Conservation (phyloP, 2,329 filamentous ascomycete species). For the Alternaria sp. region DNA sequence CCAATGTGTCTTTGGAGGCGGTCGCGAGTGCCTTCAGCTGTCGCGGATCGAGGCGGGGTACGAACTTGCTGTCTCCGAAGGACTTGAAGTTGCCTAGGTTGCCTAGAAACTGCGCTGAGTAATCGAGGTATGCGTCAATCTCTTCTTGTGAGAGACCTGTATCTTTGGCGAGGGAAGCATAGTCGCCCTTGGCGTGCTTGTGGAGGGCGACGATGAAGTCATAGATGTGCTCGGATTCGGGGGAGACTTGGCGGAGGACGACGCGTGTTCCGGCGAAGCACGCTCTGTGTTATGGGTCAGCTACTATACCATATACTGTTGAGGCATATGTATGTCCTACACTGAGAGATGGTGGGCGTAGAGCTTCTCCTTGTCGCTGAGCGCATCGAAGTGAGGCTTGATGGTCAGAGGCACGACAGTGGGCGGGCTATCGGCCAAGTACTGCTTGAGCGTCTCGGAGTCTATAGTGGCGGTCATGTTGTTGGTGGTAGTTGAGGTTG, state of each 20-base stretch:
- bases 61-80: constrained; percentile 59
- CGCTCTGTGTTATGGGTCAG: constrained; percentile 40
- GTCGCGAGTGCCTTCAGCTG: constrained; percentile 55
- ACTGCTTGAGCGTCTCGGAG: constrained; percentile 64
- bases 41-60: constrained; percentile 54
- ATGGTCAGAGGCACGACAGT: constrained; percentile 87
- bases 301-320: background rate
- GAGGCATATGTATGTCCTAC: constrained; percentile 24
- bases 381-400: constrained; percentile 86
- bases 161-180: constrained; percentile 53
- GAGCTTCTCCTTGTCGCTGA: constrained; percentile 78
- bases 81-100: constrained; percentile 62
- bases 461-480: constrained; percentile 49
- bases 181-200: constrained; percentile 56
- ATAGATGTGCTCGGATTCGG: constrained; percentile 60
- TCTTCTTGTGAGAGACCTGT: constrained; percentile 50
- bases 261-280: constrained; percentile 58
- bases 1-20: constrained; percentile 47
- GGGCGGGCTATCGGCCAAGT: constrained; percentile 89
- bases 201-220: constrained; percentile 62
- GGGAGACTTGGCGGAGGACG: constrained; percentile 60
- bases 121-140: constrained; percentile 48
- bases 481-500: background rate
- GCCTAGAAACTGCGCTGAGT: constrained; percentile 57
- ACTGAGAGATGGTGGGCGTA: constrained; percentile 75